phyloP scores from a whole-genome alignment of 2,329 filamentous ascomycete species.

The Sporothrix euskadiensis region DNA sequence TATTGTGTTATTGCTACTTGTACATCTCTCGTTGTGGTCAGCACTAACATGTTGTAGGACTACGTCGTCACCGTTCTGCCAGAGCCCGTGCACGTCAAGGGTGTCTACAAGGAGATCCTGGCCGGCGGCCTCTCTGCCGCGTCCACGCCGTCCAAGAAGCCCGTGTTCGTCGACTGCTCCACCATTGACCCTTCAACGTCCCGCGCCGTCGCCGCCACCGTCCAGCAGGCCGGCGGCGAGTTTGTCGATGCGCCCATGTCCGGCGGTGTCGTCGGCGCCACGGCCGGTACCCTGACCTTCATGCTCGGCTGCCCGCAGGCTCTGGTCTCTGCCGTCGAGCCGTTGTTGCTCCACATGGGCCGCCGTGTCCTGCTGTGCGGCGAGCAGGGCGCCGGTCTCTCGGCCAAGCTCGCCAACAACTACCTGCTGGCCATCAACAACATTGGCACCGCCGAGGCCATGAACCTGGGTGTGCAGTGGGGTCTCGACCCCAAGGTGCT shows the following conservation, averaged over 20 bases:
- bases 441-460: constrained; percentile 67
- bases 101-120: constrained; percentile 77
- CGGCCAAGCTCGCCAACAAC: constrained; percentile 95
- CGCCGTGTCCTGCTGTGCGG: constrained; percentile 84
- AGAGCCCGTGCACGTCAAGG: constrained; percentile 82
- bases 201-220: constrained; percentile 69
- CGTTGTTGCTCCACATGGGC: constrained; percentile 79
- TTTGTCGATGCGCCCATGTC: constrained; percentile 98
- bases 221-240: constrained; percentile 55
- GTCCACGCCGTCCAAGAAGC: constrained; percentile 54
- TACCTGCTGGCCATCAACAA: constrained; percentile 95
- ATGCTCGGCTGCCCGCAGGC: constrained; percentile 77
- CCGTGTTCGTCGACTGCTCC: constrained; percentile 89
- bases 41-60: constrained; percentile 56
- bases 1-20: background rate
- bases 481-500: constrained; percentile 65
- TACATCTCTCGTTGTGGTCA: too few relatives aligned
- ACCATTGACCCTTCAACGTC: constrained; percentile 93
- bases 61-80: constrained; percentile 86
- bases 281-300: constrained; percentile 86
- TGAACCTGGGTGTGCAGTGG: constrained; percentile 64
- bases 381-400: constrained; percentile 77
- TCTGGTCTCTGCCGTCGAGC: constrained; percentile 64
- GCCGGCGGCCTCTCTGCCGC: constrained; percentile 51
- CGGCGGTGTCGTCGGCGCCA: constrained; percentile 88